Percentiles rank a stretch among this genome's conserved stretches.
Conservation (phyloP, 805 yeast species). For the Blastobotrys peoriensis region DNA sequence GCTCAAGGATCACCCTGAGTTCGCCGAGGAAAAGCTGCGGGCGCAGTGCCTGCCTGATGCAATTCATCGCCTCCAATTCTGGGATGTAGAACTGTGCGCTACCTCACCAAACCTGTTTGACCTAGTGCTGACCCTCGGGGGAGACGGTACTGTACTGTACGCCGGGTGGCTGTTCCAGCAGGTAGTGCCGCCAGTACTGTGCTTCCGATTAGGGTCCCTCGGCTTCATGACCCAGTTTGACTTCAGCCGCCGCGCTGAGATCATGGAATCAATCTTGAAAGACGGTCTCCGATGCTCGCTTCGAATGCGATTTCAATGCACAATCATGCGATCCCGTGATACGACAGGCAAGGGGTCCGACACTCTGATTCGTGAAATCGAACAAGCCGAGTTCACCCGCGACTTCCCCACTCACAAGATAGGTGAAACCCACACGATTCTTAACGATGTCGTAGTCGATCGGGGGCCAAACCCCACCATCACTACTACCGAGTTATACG, state of each 20-base stretch:
- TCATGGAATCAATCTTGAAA: slow-evolving; percentile 34
- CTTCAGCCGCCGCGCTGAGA: slow-evolving; percentile 32
- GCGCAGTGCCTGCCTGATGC: slow-evolving; percentile 38
- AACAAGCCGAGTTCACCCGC: slow-evolving; percentile 13
- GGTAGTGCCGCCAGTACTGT: slow-evolving; percentile 85
- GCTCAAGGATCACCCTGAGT: slow-evolving; percentile 54
- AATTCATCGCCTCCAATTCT: slow-evolving; percentile 49
- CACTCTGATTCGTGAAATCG: slow-evolving; percentile 24
- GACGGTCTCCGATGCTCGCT: slow-evolving; percentile 43
- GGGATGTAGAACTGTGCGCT: slow-evolving; percentile 57
- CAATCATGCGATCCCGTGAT: slow-evolving; percentile 35
- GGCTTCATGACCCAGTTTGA: slow-evolving; percentile 84
- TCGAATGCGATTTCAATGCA: slow-evolving; percentile 47
- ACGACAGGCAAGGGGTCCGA: slow-evolving; percentile 16
- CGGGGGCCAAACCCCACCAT: slow-evolving; percentile 48
- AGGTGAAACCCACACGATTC: slow-evolving; percentile 34
- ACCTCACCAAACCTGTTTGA: slow-evolving; percentile 43
- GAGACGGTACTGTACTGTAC: slow-evolving; percentile 92
- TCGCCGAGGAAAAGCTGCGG: slow-evolving; percentile 50
- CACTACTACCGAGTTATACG: slow-evolving; percentile 46
- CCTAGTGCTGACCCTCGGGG: slow-evolving; percentile 76
- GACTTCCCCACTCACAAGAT: slow-evolving; percentile 26
- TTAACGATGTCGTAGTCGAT: slow-evolving; percentile 48
- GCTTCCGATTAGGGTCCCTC: slow-evolving; percentile 83
- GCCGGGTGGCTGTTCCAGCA: slow-evolving; percentile 82